Conservation (phyloP, 177 flowering plant species). For the Vitis hybrid region DNA sequence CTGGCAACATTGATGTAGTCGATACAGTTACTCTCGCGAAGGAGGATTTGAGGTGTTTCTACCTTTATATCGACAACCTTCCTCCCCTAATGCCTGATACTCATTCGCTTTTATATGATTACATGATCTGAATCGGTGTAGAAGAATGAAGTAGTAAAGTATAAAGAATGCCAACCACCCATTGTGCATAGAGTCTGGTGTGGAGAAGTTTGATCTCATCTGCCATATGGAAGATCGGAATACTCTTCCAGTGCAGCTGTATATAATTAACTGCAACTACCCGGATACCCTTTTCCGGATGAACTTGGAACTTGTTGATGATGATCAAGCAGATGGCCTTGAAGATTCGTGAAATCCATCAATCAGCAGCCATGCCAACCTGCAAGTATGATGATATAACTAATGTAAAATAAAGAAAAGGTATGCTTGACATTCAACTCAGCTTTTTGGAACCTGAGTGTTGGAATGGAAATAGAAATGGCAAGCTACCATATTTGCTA, state of each 20-base stretch:
- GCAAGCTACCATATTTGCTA: background rate
- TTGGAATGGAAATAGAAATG: constrained; percentile 22
- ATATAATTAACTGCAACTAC: background rate
- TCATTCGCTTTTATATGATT: constrained; percentile 44
- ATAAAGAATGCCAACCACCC: constrained; percentile 16
- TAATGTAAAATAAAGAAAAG: constrained; percentile 1
- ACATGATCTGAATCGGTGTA: constrained; percentile 48
- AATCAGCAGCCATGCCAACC: constrained; percentile 3
- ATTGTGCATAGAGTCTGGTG: constrained; percentile 28
- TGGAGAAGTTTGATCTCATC: constrained; percentile 9
- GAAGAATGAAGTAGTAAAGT: constrained; percentile 5
- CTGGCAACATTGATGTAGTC: constrained; percentile 43
- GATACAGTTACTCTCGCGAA: constrained; percentile 49
- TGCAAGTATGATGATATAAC: background rate
- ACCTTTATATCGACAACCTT: constrained; percentile 50
- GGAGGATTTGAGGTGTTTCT: constrained; percentile 58
- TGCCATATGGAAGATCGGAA: constrained; percentile 2
- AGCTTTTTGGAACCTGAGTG: constrained; percentile 37
- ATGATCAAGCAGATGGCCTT: constrained; percentile 5
- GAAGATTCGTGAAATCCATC: background rate
- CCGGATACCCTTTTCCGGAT: constrained; percentile 6
- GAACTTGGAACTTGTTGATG: constrained; percentile 5
- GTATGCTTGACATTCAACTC: constrained; percentile 27
- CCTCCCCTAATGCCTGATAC: constrained; percentile 44
- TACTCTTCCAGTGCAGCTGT: constrained; percentile 5